Conservation (phyloP, 331 rosid genomes). For the Rosa hybrid region DNA sequence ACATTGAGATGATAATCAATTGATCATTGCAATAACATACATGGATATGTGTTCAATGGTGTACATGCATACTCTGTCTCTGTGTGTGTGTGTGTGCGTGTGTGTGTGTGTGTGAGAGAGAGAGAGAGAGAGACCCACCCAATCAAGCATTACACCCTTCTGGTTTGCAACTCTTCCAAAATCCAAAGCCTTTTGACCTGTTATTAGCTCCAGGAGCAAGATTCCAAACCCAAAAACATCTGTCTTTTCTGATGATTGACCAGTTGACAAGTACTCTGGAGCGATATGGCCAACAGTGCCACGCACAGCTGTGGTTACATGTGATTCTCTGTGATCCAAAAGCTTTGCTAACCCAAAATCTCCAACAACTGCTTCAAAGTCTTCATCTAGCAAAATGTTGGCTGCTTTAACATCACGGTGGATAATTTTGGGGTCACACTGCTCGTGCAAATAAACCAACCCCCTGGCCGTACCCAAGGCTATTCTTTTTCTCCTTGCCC, state of each 20-base stretch:
- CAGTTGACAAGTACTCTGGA: conserved; percentile 92
- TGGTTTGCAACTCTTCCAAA: conserved; percentile 94
- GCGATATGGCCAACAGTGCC: conserved; percentile 99
- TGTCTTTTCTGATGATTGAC: conserved; percentile 97
- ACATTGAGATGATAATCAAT: neutral
- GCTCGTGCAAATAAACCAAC: conserved; percentile 92
- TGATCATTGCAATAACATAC: neutral
- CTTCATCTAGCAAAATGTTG: conserved; percentile 92
- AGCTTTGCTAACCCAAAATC: conserved; percentile 99
- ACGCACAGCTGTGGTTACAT: conserved; percentile 97
- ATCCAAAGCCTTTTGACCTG: conserved; percentile 96
- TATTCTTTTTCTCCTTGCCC: conserved; percentile 88
- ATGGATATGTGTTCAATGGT: neutral
- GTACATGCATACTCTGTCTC: neutral
- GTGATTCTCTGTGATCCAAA: conserved; percentile 94
- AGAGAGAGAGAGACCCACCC: conserved; percentile 77
- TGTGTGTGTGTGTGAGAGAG: neutral
- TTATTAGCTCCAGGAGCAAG: conserved; percentile 89
- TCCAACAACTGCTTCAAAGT: conserved; percentile 94
- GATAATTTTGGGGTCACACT: conserved; percentile 95
- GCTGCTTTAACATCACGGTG: conserved; percentile 99
- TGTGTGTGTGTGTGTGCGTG: neutral
- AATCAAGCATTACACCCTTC: conserved; percentile 95
- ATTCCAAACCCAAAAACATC: conserved; percentile 98
- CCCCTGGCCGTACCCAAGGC: conserved; percentile 99